Evolutionary conservation across 108 stramenopile species (phyloP), one percentile per base, ranked within the genome.

Genomic region (Seminavis robusta): DNA sequence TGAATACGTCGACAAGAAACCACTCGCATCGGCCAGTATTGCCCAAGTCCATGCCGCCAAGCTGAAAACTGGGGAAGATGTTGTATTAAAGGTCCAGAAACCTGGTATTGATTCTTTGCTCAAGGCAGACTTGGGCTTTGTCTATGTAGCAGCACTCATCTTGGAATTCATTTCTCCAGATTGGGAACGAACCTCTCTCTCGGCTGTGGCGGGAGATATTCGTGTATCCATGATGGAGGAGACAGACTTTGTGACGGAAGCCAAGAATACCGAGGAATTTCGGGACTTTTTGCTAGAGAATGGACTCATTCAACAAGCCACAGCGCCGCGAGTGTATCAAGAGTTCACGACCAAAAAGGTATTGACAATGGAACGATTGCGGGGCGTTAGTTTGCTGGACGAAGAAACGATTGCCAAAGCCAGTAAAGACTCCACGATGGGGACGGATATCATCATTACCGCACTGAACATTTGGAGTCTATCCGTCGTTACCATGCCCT

Each of bases 71-170:
- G 95, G 95, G 1, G 86, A 92, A 55, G 84, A 93, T 16, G 97
- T 98, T 25, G 97, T 96, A 16, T 77, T 98, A 67, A 98, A 98
- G 68, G 95, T 98, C 10, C 94, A 87, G 64, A 96, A 96, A 52
- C 97, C 97, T 8, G 82, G 83, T 0, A 95, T 96, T 55, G 94
- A 94, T 47, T 75, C 81, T 8, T 79, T 83, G 0, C 73, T 96
- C 34, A 95, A 88, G 55, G 92, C 95, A 0, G 97, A 98, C 57
- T 74, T 98, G 15, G 86, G 84, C 30, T 98, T 98, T 61, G 75
- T 98, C 11, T 92, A 84, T 76, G 77, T 95, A 41, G 79, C 93
- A 3, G 90, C 90, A 7, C 68, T 83, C 9, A 46, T 95, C 5
- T 42, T 95, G 27, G 97, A 98, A 74, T 88, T 94, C 52, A 19